Evolutionary conservation across 2,329 filamentous ascomycete genomes (phyloP), one percentile per base, ranked within the genome.

Genomic region (Penicillium sp.): DNA sequence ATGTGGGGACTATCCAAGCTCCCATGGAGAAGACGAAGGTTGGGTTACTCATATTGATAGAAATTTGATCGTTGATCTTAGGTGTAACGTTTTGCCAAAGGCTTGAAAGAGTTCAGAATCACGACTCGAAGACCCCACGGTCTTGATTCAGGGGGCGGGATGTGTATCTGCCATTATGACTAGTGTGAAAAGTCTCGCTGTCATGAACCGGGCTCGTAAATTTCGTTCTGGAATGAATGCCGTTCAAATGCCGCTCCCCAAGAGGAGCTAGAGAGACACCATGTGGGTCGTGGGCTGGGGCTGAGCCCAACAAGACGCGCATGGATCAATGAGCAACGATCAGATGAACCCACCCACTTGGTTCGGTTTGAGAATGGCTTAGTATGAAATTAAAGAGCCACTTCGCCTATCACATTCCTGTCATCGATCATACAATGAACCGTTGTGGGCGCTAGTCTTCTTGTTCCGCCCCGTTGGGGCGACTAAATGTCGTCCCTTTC

Each of bases 1-100:
- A 58, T 21, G 51, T 47, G 2, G 73, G 65, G 1, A 54, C 56
- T 44, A 75, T 62, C 72, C 73, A 77, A 12, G 73, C 74, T 12
- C 75, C 75, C 0, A 72, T 71, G 9, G 68, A 68, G 42, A 77
- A 68, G 13, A 78, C 61, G 15, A 77, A 62, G 4, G 56, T 63
- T 10, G 61, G 60, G 36, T 56, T 49, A 33, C 30, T 58, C 44
- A 53, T 58, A 5, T 33, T 34, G 26, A 32, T 5, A 15, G 13
- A 9, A 15, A 15, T 17, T 17, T 10, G 13, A 17, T 17, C 7
- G 23, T 17, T 37, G 18, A 13, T 18, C n/a, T 8, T 37, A 23
- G 34, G 7, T 4, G 23, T 13, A 1, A 21, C 21, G 20, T n/a
- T 13, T 9, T 3, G 1, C 18, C 6, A 37, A 7, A 17, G 8